These are phyloP conservation scores for Esteya vermicola DNA, from an alignment of 2,329 filamentous ascomycete genomes.

Conservation along the genomic window DNA sequence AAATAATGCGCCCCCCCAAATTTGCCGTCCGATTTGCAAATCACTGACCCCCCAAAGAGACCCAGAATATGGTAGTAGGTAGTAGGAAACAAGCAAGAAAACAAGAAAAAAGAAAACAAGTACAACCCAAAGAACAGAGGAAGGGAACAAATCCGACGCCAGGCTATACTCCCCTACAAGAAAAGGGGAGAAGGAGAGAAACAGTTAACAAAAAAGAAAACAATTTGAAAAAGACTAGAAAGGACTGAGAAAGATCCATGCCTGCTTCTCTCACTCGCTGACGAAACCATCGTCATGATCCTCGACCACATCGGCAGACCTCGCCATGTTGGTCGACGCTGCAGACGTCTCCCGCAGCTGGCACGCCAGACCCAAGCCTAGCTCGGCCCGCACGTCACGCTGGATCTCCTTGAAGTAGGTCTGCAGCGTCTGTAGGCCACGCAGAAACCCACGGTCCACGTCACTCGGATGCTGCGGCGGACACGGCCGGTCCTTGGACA, in stretches of 20 bases:
- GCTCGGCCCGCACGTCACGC: slow-evolving; percentile 50
- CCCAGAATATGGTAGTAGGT: not conserved
- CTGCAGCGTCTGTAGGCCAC: slow-evolving; percentile 64
- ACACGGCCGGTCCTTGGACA: slow-evolving; percentile 48
- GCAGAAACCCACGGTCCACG: slow-evolving; percentile 78
- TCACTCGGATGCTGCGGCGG: slow-evolving; percentile 69
- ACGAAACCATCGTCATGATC: slow-evolving; percentile 17
- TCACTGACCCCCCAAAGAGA: not conserved
- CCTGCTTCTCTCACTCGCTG: slow-evolving; percentile 14
- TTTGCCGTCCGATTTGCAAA: not conserved
- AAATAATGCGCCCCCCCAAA: not conserved
- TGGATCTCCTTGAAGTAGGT: slow-evolving; percentile 82
- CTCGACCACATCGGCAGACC: slow-evolving; percentile 5
- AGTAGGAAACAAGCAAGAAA: not conserved
- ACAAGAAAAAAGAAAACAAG: slow-evolving; percentile 1
- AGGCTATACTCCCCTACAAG: too few species aligned
- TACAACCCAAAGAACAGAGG: too few species aligned
- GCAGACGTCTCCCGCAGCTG: slow-evolving; percentile 8
- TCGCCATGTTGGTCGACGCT: not conserved
- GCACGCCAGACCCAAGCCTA: slow-evolving; percentile 28
- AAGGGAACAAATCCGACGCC: too few species aligned
- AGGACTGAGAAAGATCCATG: too few species aligned
- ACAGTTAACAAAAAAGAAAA: not conserved
- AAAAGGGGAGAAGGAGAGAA: not conserved
- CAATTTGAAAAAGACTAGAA: not conserved